Evolutionary conservation across 2,329 filamentous ascomycete genomes (phyloP).

Genomic region (Calonectria montana): DNA sequence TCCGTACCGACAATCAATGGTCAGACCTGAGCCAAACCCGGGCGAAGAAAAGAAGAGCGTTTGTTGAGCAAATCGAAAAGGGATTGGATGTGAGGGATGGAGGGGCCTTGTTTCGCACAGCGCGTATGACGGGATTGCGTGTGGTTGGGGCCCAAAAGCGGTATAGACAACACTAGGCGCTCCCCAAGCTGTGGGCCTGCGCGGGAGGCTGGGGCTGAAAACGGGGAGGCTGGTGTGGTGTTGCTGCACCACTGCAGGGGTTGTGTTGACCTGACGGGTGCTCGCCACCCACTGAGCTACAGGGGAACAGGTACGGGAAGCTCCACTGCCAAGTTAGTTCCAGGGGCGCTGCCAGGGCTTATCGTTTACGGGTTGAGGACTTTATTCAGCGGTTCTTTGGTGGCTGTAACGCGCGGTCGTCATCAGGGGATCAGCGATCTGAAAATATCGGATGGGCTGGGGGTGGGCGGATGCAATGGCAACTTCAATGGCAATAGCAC

Average conservation of each 20-base stretch:
- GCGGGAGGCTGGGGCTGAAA: constrained; percentile 46
- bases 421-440: constrained; percentile 3
- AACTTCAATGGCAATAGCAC: not conserved
- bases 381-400: constrained; percentile 9
- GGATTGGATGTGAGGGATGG: constrained; percentile 29
- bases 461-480: not conserved
- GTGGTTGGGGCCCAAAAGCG: constrained; percentile 46
- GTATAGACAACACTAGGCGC: constrained; percentile 28
- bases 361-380: not conserved
- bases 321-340: constrained; percentile 8
- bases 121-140: constrained; percentile 39
- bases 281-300: constrained; percentile 1
- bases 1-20: constrained; percentile 13
- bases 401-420: constrained; percentile 17
- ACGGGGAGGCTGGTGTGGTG: constrained; percentile 47
- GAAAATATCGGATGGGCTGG: not conserved
- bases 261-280: constrained; percentile 26
- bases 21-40: constrained; percentile 15
- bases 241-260: constrained; percentile 41
- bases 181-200: constrained; percentile 31
- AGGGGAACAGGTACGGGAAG: not conserved
- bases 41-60: constrained; percentile 13
- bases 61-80: constrained; percentile 28
- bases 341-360: constrained; percentile 23
- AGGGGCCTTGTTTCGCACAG: constrained; percentile 29